Evolutionary conservation across 257 asterid genomes (phyloP).

Genomic region (Jasminum sambac): DNA sequence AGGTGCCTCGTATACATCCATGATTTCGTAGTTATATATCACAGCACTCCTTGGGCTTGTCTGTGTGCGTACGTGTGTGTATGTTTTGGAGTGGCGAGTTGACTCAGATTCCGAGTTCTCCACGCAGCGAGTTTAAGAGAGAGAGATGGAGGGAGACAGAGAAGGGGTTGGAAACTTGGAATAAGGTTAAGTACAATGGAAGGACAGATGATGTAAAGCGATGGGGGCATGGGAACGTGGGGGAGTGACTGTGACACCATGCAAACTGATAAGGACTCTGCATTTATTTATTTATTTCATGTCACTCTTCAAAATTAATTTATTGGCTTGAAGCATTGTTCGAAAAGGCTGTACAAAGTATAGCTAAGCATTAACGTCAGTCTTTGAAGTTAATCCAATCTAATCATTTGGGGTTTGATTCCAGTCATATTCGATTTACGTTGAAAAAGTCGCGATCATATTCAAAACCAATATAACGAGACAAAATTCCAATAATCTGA

Average conservation of each 20-base stretch:
- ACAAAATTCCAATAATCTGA: no score
- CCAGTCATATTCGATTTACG: no score
- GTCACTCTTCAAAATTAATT: no score
- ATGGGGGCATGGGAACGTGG: conserved; percentile 60
- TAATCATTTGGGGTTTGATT: no score
- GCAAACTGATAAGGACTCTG: conserved; percentile 25
- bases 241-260: conserved; percentile 38
- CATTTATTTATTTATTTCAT: background rate
- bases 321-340: no score
- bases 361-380: no score
- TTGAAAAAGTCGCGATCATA: no score
- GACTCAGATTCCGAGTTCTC: conserved; percentile 1
- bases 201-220: conserved; percentile 40
- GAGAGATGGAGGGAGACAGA: background rate
- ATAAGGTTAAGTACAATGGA: conserved; percentile 32
- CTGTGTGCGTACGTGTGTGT: background rate
- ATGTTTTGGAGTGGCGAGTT: background rate
- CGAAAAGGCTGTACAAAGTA: no score
- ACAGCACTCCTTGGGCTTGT: background rate
- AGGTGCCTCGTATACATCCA: conserved; percentile 59
- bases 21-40: conserved; percentile 13
- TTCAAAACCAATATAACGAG: no score
- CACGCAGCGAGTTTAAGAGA: background rate
- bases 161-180: conserved; percentile 19
- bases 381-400: no score